These are phyloP conservation scores for Mycena albidolilacea DNA, from an alignment of 768 basidiomycete species.

Conservation along the genomic window DNA sequence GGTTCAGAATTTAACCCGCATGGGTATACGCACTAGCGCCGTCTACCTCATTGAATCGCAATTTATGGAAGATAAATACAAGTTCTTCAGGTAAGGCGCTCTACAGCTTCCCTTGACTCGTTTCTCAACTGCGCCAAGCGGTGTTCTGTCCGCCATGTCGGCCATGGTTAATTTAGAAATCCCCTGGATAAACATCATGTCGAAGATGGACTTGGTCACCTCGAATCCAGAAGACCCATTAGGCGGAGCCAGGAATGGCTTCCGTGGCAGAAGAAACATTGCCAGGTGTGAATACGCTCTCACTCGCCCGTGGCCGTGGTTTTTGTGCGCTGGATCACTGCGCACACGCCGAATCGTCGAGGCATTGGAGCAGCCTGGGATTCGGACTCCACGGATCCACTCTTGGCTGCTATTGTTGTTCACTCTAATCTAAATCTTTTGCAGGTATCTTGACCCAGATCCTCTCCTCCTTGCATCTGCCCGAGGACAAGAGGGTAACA, in stretches of 20 bases:
- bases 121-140: conserved; percentile 60
- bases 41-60: conserved; percentile 97
- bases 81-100: conserved; percentile 87
- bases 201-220: conserved; percentile 98
- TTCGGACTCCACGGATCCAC: conserved; percentile 14
- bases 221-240: conserved; percentile 71
- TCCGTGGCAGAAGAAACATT: conserved; percentile 83
- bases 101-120: conserved; percentile 14
- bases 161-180: conserved; percentile 99
- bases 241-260: conserved; percentile 77
- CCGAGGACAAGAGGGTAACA: conserved; percentile 69
- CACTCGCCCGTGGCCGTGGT: background rate
- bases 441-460: conserved; percentile 95
- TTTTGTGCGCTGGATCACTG: conserved; percentile 16
- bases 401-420: conserved; percentile 1
- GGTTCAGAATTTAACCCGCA: conserved; percentile 78
- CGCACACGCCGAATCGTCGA: conserved; percentile 18
- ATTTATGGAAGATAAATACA: conserved; percentile 99
- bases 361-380: conserved; percentile 24
- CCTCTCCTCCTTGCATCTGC: conserved; percentile 84
- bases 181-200: conserved; percentile 98
- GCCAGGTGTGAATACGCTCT: conserved; percentile 72
- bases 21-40: conserved; percentile 90
- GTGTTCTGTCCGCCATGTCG: conserved; percentile 97
- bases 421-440: conserved; percentile 2